Evolutionary conservation across 73 alveolate genomes (phyloP), one percentile per base, ranked within the genome.

Genomic region (Paramecium octaurelia): DNA sequence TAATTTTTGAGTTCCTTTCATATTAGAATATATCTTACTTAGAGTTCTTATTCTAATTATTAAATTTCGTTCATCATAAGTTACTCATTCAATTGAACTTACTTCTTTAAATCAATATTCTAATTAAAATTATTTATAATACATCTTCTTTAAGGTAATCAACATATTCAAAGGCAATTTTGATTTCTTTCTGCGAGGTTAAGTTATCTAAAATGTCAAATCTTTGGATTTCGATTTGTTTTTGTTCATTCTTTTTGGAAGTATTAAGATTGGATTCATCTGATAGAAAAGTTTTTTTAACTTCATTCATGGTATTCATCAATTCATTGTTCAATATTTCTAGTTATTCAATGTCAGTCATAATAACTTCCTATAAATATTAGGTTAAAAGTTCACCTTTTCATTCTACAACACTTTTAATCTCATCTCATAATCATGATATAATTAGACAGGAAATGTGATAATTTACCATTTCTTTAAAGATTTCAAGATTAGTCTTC

Each of bases 1-100:
- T 64, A 64, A 31, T 64, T 64, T 64, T 64, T n/a, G 50, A 64
- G 84, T 64, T 64, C 84, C 84, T 64, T 31, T 31, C 29, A 64
- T 64, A 31, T 64, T 34, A 27, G 46, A 31, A 64, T 24, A 64
- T 27, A 64, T 18, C 23, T 54, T 64, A 64, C 84, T 64, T 64
- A 27, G 14, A 64, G 46, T 64, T 64, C 84, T 64, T 27, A 27
- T 64, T 64, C 84, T 64, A 64, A 64, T 64, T 27, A 27, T 64
- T 5, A 27, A 9, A 64, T 27, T 64, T 64, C 84, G 7, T 64
- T 31, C 27, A 64, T 64, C 84, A 64, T 64, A 4, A 64, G 46
- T 64, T 64, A 64, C 6, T 64, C 84, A 64, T 64, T 64, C 23
- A 12, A 3, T 24, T 64, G n/a, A 27, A 31, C 42, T 64, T 64